phyloP scores from a whole-genome alignment of 176 grass and related monocot genomes.

The Paspalum notatum region DNA sequence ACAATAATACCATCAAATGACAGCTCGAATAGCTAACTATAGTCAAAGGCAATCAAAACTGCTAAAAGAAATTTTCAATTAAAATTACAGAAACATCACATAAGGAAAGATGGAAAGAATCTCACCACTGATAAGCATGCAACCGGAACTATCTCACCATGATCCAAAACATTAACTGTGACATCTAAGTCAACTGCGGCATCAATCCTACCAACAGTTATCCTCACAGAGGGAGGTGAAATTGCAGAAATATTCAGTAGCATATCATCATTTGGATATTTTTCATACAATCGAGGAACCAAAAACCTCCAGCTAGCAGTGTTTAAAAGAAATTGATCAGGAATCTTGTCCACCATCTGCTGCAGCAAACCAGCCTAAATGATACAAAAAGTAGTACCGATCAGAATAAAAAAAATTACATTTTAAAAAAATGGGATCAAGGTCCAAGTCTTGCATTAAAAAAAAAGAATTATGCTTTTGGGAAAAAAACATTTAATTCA shows the following conservation, averaged over 20 bases:
- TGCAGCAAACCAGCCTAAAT: slow-evolving; percentile 80
- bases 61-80: too few relatives aligned
- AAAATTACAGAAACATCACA: too few relatives aligned
- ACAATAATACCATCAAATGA: slow-evolving; percentile 24
- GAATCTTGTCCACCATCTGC: slow-evolving; percentile 75
- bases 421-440: slow-evolving; percentile 23
- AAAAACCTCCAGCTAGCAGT: slow-evolving; percentile 87
- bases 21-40: too few relatives aligned
- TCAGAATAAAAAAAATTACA: slow-evolving; percentile 7
- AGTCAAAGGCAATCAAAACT: too few relatives aligned
- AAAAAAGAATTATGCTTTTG: slow-evolving; percentile 4
- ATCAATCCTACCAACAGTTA: slow-evolving; percentile 66
- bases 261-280: slow-evolving; percentile 81
- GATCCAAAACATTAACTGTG: slow-evolving; percentile 68
- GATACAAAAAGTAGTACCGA: slow-evolving; percentile 15
- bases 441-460: not conserved
- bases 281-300: slow-evolving; percentile 73
- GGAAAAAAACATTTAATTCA: not conserved
- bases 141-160: slow-evolving; percentile 63
- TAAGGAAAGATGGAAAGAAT: slow-evolving; percentile 10
- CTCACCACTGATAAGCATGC: slow-evolving; percentile 83
- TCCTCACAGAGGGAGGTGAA: slow-evolving; percentile 66
- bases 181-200: slow-evolving; percentile 73
- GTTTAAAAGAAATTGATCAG: slow-evolving; percentile 82
- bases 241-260: slow-evolving; percentile 81